Base-by-base conservation (phyloP, 352 stramenopile genomes). In the Globisporangium takayamanum region DNA sequence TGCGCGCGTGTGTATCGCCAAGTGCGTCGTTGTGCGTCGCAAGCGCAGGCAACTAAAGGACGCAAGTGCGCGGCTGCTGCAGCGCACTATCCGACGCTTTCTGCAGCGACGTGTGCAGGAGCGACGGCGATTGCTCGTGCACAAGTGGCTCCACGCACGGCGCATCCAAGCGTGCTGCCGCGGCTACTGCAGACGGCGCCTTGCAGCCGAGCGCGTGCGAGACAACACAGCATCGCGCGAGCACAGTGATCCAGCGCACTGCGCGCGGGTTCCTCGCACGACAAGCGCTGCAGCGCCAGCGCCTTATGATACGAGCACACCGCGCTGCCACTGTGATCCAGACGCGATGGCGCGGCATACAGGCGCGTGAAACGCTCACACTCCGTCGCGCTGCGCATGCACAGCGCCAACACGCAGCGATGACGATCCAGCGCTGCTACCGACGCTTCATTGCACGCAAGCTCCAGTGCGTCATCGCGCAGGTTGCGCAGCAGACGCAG, bases 81-180 rank as follows among this genome's bases (percentile, higher is more conserved):
- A 86, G 49, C 65, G 63, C 44, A 56, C 55, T 12, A 59, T 75
- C 11, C 53, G 58, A 1, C 28, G 52, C 22, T 84, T 82, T 60
- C 50, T 80, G 2, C 25, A 60, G 25, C 59, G 49, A 0, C 39
- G 45, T 14, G 33, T 55, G 11, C 36, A 50, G 3, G 20, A 57
- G 4, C 59, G 55, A 15, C 57, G 45, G 0, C 16, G 20, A 2
- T 18, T 37, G 6, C 45, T 64, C 26, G 41, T 84, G 20, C 60
- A 42, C 7, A 62, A 68, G 22, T 86, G 77, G 72, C 56, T 84
- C 26, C 47, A 53, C 37, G 72, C 72, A 52, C 64, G 70, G 1
- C 67, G 59, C 18, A 62, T 90, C 41, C 80, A 88, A 56, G 53
- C 73, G 1, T 59, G 71, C 16, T 74, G 68, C n/a, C 66, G 77